Conservation (phyloP, 1,284 basidiomycete species). For the Malassezia sp. region DNA sequence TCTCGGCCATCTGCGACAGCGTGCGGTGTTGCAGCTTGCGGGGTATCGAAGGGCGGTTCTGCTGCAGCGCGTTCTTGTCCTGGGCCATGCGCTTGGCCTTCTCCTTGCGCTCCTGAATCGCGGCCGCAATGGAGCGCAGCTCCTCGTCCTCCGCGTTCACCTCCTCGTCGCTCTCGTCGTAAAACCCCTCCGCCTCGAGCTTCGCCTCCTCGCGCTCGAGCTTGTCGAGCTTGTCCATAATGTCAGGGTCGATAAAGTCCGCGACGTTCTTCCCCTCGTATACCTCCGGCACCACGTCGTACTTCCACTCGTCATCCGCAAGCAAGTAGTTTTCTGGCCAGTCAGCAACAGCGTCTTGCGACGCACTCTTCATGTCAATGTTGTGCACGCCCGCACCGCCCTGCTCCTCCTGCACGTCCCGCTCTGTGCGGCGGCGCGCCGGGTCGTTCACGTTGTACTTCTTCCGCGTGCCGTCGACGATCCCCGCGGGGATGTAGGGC, state of each 20-base stretch:
- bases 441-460: conserved; percentile 42
- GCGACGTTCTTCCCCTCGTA: conserved; percentile 97
- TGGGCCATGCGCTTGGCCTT: conserved; percentile 66
- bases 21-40: conserved; percentile 62
- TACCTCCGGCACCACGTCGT: conserved; percentile 89
- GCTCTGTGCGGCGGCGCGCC: conserved; percentile 31
- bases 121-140: conserved; percentile 60
- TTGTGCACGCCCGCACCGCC: conserved; percentile 45
- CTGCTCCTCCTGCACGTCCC: conserved; percentile 43
- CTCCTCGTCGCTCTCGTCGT: conserved; percentile 68
- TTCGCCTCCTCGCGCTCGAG: conserved; percentile 93
- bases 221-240: conserved; percentile 87
- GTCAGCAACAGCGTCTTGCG: too few species aligned
- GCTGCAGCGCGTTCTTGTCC: conserved; percentile 73
- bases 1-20: conserved; percentile 69
- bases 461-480: conserved; percentile 27
- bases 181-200: conserved; percentile 85
- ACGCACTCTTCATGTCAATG: conserved; percentile 45
- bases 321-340: conserved; percentile 88
- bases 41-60: conserved; percentile 79
- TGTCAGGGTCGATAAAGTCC: conserved; percentile 99
- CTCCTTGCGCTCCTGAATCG: conserved; percentile 56
- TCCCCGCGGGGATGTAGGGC: conserved; percentile 33
- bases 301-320: conserved; percentile 84
- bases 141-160: conserved; percentile 78